These are phyloP conservation scores for Colletotrichum lentis DNA, from an alignment of 2,329 filamentous ascomycete species.

Conservation along the genomic window DNA sequence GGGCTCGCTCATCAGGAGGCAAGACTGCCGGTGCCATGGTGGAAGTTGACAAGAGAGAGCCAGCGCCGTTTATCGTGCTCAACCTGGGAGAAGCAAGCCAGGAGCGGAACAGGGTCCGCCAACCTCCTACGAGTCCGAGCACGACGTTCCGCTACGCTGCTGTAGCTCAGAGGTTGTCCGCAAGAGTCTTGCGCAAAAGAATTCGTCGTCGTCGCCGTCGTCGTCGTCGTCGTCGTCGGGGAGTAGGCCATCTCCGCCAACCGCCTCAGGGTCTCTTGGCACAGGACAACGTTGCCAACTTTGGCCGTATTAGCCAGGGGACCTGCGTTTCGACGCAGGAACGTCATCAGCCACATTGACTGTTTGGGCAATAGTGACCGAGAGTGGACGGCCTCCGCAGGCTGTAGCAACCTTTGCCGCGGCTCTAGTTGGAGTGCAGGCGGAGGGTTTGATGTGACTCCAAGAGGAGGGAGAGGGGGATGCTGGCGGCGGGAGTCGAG, in stretches of 20 bases:
- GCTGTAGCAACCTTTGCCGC: neutral
- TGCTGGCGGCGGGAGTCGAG: neutral
- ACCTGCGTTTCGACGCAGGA: neutral
- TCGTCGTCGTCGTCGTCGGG: too few relatives aligned
- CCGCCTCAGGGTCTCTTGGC: neutral
- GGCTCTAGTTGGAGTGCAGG: neutral
- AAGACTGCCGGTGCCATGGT: neutral
- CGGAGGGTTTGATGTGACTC: neutral
- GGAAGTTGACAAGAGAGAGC: neutral
- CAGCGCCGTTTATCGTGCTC: neutral
- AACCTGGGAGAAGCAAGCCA: too few relatives aligned
- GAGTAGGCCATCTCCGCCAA: neutral
- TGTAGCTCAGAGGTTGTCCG: neutral
- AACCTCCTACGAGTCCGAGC: neutral
- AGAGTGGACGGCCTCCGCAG: neutral
- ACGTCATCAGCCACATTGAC: neutral
- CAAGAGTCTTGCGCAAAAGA: neutral
- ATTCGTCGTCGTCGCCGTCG: too few relatives aligned
- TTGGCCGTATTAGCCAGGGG: neutral
- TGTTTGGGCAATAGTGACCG: neutral
- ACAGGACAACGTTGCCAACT: neutral
- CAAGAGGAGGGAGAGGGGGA: neutral
- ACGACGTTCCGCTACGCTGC: too few relatives aligned
- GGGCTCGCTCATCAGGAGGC: too few relatives aligned
- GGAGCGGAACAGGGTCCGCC: neutral